Evolutionary conservation across 805 yeast species (phyloP).

Genomic region (Danielozyma ontarioensis): DNA sequence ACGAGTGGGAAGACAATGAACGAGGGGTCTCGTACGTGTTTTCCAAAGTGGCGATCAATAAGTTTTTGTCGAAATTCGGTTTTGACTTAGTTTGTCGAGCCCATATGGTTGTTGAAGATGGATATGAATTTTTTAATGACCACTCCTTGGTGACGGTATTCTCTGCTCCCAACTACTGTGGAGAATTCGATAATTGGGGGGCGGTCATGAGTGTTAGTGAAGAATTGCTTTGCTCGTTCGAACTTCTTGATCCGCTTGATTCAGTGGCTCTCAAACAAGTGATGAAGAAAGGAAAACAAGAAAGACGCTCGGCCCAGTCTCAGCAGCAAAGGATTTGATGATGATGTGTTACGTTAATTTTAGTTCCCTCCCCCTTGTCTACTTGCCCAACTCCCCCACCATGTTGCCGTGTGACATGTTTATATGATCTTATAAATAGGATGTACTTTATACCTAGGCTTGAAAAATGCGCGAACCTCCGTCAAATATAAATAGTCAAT

Average conservation of each 20-base stretch:
- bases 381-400: too few species aligned
- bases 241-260: conserved; percentile 89
- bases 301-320: conserved; percentile 57
- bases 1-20: conserved; percentile 87
- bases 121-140: conserved; percentile 72
- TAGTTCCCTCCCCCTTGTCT: not conserved
- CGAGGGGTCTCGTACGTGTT: conserved; percentile 81
- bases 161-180: conserved; percentile 74
- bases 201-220: conserved; percentile 97
- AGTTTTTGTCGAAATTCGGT: conserved; percentile 66
- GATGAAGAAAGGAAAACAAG: conserved; percentile 90
- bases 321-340: conserved; percentile 3
- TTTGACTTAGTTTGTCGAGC: conserved; percentile 82
- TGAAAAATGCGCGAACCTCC: not conserved
- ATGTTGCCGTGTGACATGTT: too few species aligned
- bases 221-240: conserved; percentile 88
- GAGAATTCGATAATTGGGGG: conserved; percentile 92
- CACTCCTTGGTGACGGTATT: conserved; percentile 67
- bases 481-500: not conserved
- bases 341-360: not conserved
- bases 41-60: conserved; percentile 73
- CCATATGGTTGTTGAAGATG: conserved; percentile 84
- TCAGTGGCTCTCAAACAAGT: conserved; percentile 89
- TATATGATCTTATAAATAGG: too few species aligned
- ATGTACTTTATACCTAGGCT: too few species aligned